A percentile compares a stretch with the other conserved stretches of the same genome.
phyloP scores from a whole-genome alignment of 306 rosid species.

The Pueraria montana region DNA sequence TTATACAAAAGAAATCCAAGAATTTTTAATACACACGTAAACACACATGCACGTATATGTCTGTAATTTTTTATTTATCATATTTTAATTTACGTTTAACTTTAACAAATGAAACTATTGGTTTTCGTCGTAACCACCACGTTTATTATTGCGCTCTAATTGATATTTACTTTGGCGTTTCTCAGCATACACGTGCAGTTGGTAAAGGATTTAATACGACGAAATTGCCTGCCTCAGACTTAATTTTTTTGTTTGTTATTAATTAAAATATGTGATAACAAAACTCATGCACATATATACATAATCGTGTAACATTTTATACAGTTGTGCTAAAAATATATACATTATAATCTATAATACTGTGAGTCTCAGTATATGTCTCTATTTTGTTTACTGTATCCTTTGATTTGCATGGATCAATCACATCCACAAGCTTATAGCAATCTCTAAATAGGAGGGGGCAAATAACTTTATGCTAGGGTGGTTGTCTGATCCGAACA shows the following conservation, averaged over 20 bases:
- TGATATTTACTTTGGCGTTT: not conserved
- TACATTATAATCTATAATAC: not conserved
- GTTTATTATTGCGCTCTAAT: too few relatives aligned
- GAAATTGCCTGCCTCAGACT: too few relatives aligned
- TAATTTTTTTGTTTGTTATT: too few relatives aligned
- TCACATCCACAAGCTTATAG: slow-evolving; percentile 29
- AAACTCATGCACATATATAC: not conserved
- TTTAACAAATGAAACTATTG: too few relatives aligned
- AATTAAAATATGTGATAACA: not conserved
- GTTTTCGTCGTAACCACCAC: too few relatives aligned
- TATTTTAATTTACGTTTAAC: too few relatives aligned
- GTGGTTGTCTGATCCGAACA: slow-evolving; percentile 39
- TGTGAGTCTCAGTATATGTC: slow-evolving; percentile 19
- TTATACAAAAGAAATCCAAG: not conserved
- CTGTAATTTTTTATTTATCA: not conserved
- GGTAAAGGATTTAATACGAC: not conserved
- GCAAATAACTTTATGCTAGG: slow-evolving; percentile 41
- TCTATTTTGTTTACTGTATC: slow-evolving; percentile 6
- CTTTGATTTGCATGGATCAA: slow-evolving; percentile 12
- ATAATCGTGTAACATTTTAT: not conserved
- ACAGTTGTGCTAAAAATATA: not conserved
- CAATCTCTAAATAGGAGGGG: slow-evolving; percentile 6
- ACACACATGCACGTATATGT: not conserved
- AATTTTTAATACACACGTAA: not conserved
- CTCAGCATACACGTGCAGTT: not conserved